Base-by-base conservation (phyloP, 2,329 filamentous ascomycete genomes). In the Penicillium sp. region DNA sequence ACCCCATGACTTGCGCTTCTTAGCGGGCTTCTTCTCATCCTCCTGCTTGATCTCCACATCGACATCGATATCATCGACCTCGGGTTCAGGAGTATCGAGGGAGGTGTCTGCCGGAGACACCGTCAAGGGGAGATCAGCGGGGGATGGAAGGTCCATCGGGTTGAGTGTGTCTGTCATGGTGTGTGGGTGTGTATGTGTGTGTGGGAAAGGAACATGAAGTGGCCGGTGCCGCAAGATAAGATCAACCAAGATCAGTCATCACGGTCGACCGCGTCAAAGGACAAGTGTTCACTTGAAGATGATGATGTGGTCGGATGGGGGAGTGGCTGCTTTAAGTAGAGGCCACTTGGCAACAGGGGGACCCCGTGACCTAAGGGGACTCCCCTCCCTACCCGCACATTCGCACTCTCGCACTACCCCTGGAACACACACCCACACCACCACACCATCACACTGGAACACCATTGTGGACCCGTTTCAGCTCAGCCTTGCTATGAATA, bases 1-100 rank as follows among this genome's bases (percentile, higher is more conserved):
- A 46, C 94, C 94, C 94, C 94, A 99, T 45, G 94, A 97, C 79
- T 97, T 99, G 68, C 94, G 84, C 85, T 97, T 97, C 85, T 97
- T 97, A 31, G 83, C 78, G 1, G 84, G 82, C 79, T 91, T 94
- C 82, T 90, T 91, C 56, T 76, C 74, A 43, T 87, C 57, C 63
- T 70, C 33, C 34, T 60, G 23, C 62, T 60, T 52, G 8, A 58
- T 55, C 34, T 47, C 39, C 6, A 43, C n/a, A 26, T 43, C 29
- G 7, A 33, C 7, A 33, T 33, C 29, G 10, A 28, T 10, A 28
- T 28, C 37, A 26, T 42, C 37, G 7, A 24, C 5, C 50, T 53
- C 67, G 2, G 61, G 54, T 18, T 67, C 64, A 2, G 69, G 59
- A 3, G 64, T 54, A 3, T 72, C 61, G 18, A 76, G 55, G 9